These are phyloP conservation scores for Pseudopyricularia javanii DNA, from an alignment of 2,329 filamentous ascomycete species.

Conservation along the genomic window DNA sequence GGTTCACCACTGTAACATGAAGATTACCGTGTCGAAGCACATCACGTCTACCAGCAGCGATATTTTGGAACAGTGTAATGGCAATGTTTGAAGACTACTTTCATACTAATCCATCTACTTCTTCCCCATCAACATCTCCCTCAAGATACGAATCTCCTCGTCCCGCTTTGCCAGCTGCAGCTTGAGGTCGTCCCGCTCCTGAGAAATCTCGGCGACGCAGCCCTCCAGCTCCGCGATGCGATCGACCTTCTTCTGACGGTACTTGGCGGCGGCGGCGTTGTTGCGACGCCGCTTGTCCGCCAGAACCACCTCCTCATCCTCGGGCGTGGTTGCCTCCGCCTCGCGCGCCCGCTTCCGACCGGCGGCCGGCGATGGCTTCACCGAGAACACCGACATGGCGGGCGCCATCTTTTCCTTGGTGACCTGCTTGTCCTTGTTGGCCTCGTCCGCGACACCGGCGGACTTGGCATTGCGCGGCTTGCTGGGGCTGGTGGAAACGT, in stretches of 20 bases:
- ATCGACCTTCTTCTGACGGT: slow-evolving; percentile 51
- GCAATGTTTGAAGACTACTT: not conserved
- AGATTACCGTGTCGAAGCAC: no score
- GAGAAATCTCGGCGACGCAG: slow-evolving; percentile 35
- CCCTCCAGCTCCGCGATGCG: slow-evolving; percentile 43
- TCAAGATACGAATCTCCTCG: slow-evolving; percentile 44
- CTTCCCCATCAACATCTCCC: slow-evolving; percentile 21
- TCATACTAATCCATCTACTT: slow-evolving; percentile 1
- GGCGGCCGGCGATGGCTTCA: not conserved
- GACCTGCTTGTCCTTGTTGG: not conserved
- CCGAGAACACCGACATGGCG: not conserved
- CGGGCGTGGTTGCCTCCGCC: not conserved
- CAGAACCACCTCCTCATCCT: not conserved
- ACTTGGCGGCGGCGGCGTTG: slow-evolving; percentile 49
- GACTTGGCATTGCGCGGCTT: not conserved
- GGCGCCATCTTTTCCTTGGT: slow-evolving; percentile 1
- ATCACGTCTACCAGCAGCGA: no score
- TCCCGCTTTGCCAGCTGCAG: slow-evolving; percentile 44
- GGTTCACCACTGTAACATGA: no score
- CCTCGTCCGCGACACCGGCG: not conserved
- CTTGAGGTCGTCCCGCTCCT: slow-evolving; percentile 43
- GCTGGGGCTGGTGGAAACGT: not conserved
- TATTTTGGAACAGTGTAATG: no score
- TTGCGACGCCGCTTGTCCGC: slow-evolving; percentile 44
- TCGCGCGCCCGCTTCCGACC: not conserved